Conservation (phyloP, 148 eudicot genomes). For the Camellia granthamiana region DNA sequence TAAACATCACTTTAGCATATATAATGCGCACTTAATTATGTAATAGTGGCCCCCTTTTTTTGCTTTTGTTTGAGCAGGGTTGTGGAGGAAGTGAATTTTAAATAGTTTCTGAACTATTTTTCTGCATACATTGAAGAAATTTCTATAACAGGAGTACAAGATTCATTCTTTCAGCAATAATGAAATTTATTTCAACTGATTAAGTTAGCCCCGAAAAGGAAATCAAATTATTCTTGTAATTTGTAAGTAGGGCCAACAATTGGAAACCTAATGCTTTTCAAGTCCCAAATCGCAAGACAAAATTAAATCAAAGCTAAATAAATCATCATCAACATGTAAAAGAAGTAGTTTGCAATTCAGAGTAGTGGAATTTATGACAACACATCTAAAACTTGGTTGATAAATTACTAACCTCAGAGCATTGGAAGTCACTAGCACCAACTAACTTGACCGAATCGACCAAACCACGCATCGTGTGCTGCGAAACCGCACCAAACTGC, state of each 20-base stretch:
- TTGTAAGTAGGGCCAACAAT: not conserved
- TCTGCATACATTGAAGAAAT: not conserved
- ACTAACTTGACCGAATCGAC: slow-evolving; percentile 55
- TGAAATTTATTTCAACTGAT: not conserved
- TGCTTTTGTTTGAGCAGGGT: too few species aligned
- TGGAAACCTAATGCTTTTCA: not conserved
- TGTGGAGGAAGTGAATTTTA: not conserved
- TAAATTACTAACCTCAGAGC: slow-evolving; percentile 60
- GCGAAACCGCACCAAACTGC: slow-evolving; percentile 41
- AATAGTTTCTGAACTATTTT: not conserved
- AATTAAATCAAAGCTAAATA: not conserved
- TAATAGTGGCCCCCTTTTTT: too few species aligned
- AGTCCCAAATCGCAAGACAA: not conserved
- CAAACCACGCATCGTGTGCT: slow-evolving; percentile 74
- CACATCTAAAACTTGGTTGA: not conserved
- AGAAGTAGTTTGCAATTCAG: not conserved
- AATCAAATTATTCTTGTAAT: not conserved
- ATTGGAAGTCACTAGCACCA: slow-evolving; percentile 40
- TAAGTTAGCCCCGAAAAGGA: not conserved
- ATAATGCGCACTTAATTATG: too few species aligned
- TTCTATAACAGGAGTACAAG: not conserved
- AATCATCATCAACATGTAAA: not conserved
- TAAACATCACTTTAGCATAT: too few species aligned
- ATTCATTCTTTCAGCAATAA: not conserved
- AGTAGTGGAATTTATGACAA: not conserved